Evolutionary conservation across 179 eudicot species (phyloP), one percentile per base, ranked within the genome.

Genomic region (Kewa caespitosa): DNA sequence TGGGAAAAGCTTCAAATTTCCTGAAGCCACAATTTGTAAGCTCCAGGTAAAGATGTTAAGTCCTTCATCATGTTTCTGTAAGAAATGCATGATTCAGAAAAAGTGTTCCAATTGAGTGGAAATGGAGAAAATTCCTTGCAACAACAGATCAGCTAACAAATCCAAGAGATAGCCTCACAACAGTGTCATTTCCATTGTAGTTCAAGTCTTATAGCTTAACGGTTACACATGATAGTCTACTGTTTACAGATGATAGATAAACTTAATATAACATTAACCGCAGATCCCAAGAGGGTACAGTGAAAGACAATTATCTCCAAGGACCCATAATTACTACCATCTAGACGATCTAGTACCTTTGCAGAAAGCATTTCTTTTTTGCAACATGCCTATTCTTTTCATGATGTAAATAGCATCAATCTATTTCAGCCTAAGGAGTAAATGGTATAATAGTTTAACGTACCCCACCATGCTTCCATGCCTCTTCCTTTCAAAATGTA

Each of bases 231-330:
- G n/a, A n/a, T n/a, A n/a, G n/a, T n/a, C n/a, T n/a, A n/a, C n/a
- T n/a, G n/a, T n/a, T 30, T 46, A 14, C 37, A 62, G 38, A 48
- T 73, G 13, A 70, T 18, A 71, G 43, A 55, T 48, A 79, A 73
- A 73, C 27, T 59, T 61, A 59, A 70, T 61, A 62, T 79, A 79
- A 60, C 73, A 73, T 43, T 52, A 31, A 76, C 32, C 9, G 30
- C 75, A 79, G 81, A 84, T 81, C 87, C 81, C 76, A 70, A 79
- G 75, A 64, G 28, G 69, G 67, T 81, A 81, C 50, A 61, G 72
- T 79, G 68, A 75, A 76, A 59, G 43, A 43, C 73, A 78, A n/a
- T 69, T 59, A 74, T 46, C 34, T 72, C 48, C 68, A 50, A 62
- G 54, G 42, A 62, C 72, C 54, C 78, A 78, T 78, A 54, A 78